A percentile compares a stretch with the other conserved stretches of the same genome.
Conservation (phyloP, 202 grass and related monocot species). For the Alloteropsis angusta region DNA sequence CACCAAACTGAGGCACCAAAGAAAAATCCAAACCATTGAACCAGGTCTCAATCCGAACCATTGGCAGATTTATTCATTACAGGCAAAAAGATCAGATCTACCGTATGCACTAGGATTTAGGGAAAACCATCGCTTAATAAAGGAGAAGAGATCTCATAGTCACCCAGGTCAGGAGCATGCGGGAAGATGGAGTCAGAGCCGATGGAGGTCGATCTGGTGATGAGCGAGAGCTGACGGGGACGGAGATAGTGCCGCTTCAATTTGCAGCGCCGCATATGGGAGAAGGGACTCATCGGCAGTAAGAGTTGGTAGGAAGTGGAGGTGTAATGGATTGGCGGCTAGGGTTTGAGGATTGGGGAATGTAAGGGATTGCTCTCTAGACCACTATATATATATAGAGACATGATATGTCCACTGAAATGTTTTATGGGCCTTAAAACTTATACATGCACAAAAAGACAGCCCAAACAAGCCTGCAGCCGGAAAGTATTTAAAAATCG, state of each 20-base stretch:
- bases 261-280: neutral
- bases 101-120: neutral
- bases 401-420: neutral
- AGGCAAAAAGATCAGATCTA: neutral
- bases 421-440: neutral
- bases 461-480: neutral
- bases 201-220: neutral
- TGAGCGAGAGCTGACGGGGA: neutral
- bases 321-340: neutral
- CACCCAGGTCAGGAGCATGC: neutral
- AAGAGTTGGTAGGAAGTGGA: neutral
- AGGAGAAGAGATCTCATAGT: neutral
- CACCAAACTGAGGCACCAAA: no score
- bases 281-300: conserved; percentile 13
- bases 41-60: no score
- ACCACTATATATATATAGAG: neutral
- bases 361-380: conserved; percentile 2
- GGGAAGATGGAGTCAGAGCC: neutral
- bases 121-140: neutral
- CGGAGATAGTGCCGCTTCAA: neutral
- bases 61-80: no score
- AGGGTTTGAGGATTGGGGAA: conserved; percentile 17
- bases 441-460: neutral
- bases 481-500: neutral
- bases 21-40: no score